phyloP scores from a whole-genome alignment of 257 asterid genomes.

The Scutellaria barbata region DNA sequence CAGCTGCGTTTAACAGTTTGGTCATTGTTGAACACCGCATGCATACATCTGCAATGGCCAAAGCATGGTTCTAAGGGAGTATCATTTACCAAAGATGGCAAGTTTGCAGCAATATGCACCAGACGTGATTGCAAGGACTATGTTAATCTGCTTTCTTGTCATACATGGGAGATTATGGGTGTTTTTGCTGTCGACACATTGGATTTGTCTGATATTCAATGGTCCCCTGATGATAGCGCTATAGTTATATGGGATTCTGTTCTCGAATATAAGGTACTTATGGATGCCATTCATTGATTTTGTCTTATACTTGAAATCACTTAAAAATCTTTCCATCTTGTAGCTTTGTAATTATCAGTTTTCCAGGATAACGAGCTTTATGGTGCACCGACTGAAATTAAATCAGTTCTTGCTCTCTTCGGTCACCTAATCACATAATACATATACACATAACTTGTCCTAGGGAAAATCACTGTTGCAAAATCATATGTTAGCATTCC shows the following conservation, averaged over 20 bases:
- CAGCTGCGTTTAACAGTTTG: conserved; percentile 91
- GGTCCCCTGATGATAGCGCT: conserved; percentile 99
- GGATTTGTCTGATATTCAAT: conserved; percentile 94
- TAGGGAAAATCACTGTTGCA: neutral
- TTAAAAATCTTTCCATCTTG: neutral
- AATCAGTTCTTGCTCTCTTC: conserved; percentile 2
- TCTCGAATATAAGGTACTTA: conserved; percentile 87
- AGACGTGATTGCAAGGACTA: conserved; percentile 99
- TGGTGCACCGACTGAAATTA: neutral
- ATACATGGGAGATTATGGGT: conserved; percentile 92
- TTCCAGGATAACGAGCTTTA: conserved; percentile 9
- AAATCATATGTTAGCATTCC: neutral
- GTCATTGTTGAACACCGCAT: conserved; percentile 94
- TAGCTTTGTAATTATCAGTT: conserved; percentile 19
- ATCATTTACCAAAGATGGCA: conserved; percentile 94
- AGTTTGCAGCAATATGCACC: conserved; percentile 94
- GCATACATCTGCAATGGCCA: conserved; percentile 95
- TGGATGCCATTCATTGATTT: conserved; percentile 3
- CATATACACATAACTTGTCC: neutral
- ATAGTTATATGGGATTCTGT: conserved; percentile 97
- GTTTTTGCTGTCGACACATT: conserved; percentile 94
- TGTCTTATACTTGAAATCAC: conserved; percentile 10
- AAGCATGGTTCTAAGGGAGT: conserved; percentile 96
- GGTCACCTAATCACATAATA: conserved; percentile 6
- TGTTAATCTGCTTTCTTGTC: conserved; percentile 88